A percentile compares a stretch with the other conserved stretches of the same genome.
These are phyloP conservation scores for Claviceps cyperi DNA, from an alignment of 2,329 filamentous ascomycete species.

Conservation along the genomic window DNA sequence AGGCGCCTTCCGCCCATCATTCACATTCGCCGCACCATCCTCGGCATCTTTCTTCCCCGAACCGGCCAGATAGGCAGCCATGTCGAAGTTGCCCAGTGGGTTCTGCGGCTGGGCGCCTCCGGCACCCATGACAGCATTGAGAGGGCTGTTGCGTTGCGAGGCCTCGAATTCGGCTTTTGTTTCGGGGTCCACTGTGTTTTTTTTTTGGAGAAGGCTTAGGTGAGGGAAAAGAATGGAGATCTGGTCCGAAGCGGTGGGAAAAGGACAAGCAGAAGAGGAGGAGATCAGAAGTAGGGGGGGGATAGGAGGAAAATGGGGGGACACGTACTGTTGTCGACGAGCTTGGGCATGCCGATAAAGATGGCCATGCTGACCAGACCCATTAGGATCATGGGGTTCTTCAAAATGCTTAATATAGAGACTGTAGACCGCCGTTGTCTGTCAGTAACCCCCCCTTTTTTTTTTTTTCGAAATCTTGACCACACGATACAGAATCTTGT, in stretches of 20 bases:
- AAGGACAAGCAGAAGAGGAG: background rate
- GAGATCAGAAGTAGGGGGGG: background rate
- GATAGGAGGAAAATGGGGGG: background rate
- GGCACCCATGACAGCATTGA: constrained; percentile 40
- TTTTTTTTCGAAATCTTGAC: too few species aligned
- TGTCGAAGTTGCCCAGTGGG: constrained; percentile 42
- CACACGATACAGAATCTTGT: too few species aligned
- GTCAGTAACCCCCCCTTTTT: too few species aligned
- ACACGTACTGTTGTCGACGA: constrained; percentile 84
- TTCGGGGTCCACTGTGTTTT: constrained; percentile 76
- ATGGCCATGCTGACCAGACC: constrained; percentile 68
- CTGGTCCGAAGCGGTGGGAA: background rate
- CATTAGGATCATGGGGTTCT: constrained; percentile 95
- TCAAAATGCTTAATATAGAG: constrained; percentile 67
- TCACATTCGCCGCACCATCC: constrained; percentile 9
- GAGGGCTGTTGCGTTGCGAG: constrained; percentile 62
- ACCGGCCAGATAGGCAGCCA: constrained; percentile 49
- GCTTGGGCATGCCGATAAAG: constrained; percentile 85
- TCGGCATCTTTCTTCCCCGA: constrained; percentile 27
- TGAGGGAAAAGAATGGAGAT: background rate
- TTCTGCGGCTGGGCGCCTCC: constrained; percentile 19
- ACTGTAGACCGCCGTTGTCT: constrained; percentile 30
- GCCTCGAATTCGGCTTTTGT: constrained; percentile 85
- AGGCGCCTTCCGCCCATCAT: constrained; percentile 25
- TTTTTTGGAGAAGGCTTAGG: background rate